Percentiles rank a stretch among this genome's conserved stretches.
phyloP scores from a whole-genome alignment of 805 yeast genomes.

The Teunomyces funiuensis region DNA sequence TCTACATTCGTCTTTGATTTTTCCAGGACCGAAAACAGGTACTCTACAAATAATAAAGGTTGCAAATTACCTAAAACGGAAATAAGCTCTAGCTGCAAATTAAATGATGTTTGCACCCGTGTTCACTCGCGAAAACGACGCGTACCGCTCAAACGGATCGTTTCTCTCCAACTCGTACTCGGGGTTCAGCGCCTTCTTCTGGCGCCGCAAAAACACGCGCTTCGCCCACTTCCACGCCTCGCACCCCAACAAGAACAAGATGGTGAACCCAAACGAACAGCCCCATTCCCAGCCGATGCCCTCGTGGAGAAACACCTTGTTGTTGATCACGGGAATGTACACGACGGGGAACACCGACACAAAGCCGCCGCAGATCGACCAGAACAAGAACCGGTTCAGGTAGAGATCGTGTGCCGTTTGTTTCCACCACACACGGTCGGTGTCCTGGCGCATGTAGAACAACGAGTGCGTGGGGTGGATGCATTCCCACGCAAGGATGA shows the following conservation, averaged over 20 bases:
- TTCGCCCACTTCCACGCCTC: conserved; percentile 71
- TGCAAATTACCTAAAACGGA: no score
- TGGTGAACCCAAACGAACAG: conserved; percentile 57
- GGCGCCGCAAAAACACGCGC: conserved; percentile 48
- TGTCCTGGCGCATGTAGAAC: conserved; percentile 67
- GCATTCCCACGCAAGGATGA: conserved; percentile 83
- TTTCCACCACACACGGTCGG: conserved; percentile 52
- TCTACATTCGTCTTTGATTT: no score
- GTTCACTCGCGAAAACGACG: conserved; percentile 55
- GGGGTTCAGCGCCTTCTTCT: conserved; percentile 49
- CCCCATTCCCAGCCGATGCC: conserved; percentile 84
- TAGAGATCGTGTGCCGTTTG: conserved; percentile 66
- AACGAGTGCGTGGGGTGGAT: conserved; percentile 69
- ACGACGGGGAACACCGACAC: conserved; percentile 75
- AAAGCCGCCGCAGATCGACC: conserved; percentile 75
- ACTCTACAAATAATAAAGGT: no score
- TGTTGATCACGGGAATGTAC: conserved; percentile 85
- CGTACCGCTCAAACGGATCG: conserved; percentile 62
- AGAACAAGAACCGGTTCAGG: conserved; percentile 73
- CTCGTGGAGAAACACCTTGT: conserved; percentile 68
- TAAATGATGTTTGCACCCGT: no score
- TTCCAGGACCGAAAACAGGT: no score
- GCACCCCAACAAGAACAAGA: conserved; percentile 56
- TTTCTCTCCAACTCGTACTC: conserved; percentile 62
- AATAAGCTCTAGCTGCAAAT: no score